phyloP scores from a whole-genome alignment of 192 early-diverging fungal species.

The Entrophospora sp. region DNA sequence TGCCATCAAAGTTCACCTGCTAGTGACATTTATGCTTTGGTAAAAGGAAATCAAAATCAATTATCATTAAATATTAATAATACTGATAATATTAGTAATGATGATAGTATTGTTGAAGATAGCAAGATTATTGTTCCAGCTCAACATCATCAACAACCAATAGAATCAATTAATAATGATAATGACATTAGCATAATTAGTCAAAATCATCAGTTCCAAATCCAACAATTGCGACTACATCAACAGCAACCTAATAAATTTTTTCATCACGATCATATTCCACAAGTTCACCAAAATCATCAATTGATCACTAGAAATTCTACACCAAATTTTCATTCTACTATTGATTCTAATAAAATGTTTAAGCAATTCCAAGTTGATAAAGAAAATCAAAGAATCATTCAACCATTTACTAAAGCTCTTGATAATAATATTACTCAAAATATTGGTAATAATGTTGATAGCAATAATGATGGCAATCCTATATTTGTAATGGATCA shows the following conservation, averaged over 20 bases:
- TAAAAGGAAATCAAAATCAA: conserved; percentile 12
- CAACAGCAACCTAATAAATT: neutral
- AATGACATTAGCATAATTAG: too few relatives aligned
- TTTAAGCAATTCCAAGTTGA: conserved; percentile 14
- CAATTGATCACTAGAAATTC: neutral
- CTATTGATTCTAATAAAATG: conserved; percentile 14
- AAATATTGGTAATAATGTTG: too few relatives aligned
- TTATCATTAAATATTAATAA: too few relatives aligned
- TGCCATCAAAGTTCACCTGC: conserved; percentile 19
- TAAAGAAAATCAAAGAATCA: conserved; percentile 5
- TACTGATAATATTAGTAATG: too few relatives aligned
- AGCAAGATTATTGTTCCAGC: too few relatives aligned
- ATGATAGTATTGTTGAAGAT: too few relatives aligned
- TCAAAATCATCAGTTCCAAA: too few relatives aligned
- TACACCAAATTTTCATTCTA: neutral
- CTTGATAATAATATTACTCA: too few relatives aligned
- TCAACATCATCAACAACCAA: neutral
- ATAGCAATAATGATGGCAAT: too few relatives aligned
- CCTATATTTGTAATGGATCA: neutral
- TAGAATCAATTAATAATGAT: too few relatives aligned
- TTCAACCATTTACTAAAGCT: neutral
- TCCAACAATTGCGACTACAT: too few relatives aligned
- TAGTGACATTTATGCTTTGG: conserved; percentile 18
- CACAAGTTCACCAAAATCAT: too few relatives aligned
- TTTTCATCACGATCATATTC: neutral